These are phyloP conservation scores for Cenchrus purpureus DNA, from an alignment of 176 grass and related monocot genomes.

Conservation along the genomic window DNA sequence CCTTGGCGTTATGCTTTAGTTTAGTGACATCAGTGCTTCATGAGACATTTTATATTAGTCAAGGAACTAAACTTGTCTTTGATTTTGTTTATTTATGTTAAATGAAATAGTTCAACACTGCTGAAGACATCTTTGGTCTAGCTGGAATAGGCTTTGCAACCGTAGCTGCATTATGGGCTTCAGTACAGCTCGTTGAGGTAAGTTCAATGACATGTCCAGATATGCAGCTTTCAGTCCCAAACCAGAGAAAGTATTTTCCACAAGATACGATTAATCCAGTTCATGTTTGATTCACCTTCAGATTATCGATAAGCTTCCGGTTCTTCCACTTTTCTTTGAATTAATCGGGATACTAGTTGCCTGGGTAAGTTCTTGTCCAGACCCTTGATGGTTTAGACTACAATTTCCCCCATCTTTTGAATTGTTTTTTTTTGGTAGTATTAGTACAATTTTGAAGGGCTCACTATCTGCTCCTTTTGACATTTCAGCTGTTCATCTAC, in stretches of 20 bases:
- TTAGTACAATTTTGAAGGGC: background rate
- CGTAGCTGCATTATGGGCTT: slow-evolving; percentile 78
- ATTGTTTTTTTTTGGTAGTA: background rate
- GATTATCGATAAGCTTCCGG: slow-evolving; percentile 84
- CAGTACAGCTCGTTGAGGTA: slow-evolving; percentile 68
- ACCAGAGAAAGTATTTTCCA: background rate
- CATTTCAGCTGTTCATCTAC: slow-evolving; percentile 84
- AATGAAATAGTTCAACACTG: slow-evolving; percentile 56
- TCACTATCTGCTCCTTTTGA: slow-evolving; percentile 21
- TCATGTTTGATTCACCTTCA: slow-evolving; percentile 33
- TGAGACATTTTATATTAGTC: background rate
- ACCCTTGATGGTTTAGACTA: background rate
- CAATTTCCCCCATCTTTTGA: background rate
- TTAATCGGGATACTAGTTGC: slow-evolving; percentile 78
- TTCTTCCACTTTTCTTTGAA: slow-evolving; percentile 68
- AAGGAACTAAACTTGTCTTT: background rate
- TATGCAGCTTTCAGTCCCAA: background rate
- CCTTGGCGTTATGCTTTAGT: slow-evolving; percentile 7
- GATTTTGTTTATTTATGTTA: background rate
- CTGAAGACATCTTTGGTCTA: slow-evolving; percentile 84
- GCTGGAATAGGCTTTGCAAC: slow-evolving; percentile 77
- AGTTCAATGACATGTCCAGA: background rate
- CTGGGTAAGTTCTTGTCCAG: slow-evolving; percentile 60
- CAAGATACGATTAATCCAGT: slow-evolving; percentile 2
- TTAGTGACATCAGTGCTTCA: background rate